phyloP scores from a whole-genome alignment of 345 rosid genomes.

The Theobroma cacao region DNA sequence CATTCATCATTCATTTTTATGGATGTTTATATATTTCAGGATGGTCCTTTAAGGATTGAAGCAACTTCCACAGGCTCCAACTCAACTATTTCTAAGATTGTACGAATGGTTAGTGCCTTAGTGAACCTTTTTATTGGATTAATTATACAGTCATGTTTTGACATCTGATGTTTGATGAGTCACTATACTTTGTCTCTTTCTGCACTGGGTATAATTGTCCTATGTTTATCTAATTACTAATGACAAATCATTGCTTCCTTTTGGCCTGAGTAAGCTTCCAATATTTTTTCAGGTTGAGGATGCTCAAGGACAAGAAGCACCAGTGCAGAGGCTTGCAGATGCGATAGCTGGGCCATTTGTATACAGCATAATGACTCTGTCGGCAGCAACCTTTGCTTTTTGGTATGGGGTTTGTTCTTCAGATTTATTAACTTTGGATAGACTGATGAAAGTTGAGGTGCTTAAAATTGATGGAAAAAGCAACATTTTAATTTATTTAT shows the following conservation, averaged over 20 bases:
- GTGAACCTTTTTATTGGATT: conserved; percentile 12
- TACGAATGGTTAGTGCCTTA: conserved; percentile 60
- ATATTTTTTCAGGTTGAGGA: conserved; percentile 70
- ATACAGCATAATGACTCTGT: conserved; percentile 72
- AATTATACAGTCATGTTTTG: not conserved
- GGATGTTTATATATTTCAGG: conserved; percentile 48
- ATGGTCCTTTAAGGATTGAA: conserved; percentile 88
- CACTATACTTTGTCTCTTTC: not conserved
- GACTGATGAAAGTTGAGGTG: not conserved
- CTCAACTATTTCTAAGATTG: conserved; percentile 84
- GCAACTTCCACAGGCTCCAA: conserved; percentile 82
- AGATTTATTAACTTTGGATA: conserved; percentile 1
- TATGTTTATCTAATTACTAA: not conserved
- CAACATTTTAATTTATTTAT: not conserved
- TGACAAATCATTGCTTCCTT: not conserved
- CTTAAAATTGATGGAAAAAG: conserved; percentile 2
- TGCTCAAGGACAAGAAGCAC: conserved; percentile 95
- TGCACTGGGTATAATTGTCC: not conserved
- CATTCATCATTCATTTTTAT: not conserved
- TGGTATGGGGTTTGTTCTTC: conserved; percentile 52
- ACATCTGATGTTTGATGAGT: not conserved
- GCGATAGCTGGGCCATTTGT: conserved; percentile 96
- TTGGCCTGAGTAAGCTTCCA: not conserved
- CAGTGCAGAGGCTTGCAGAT: conserved; percentile 94
- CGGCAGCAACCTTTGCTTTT: conserved; percentile 87